Evolutionary conservation across 2,329 filamentous ascomycete genomes (phyloP), one percentile per base, ranked within the genome.

Genomic region (Fragosphaeria purpurea): DNA sequence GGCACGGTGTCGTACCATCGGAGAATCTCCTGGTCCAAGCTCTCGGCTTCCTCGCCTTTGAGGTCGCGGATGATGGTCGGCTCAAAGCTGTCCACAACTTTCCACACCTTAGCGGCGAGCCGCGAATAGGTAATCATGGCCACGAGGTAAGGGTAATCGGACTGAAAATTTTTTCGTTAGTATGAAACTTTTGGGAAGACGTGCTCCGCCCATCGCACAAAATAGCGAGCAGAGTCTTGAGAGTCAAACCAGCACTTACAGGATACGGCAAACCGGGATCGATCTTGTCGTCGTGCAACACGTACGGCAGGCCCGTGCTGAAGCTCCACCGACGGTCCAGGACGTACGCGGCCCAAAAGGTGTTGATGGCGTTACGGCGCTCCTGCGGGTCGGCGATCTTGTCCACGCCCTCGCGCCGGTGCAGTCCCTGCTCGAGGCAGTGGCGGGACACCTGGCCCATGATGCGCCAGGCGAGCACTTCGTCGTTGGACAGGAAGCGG

Each of bases 31-130:
- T 83, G 83, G 61, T 96, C 90, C 6, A 96, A 74, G 46, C 81
- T 82, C 33, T 85, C 83, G 52, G 95, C 86, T 55, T 91, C 85
- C 53, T 86, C 82, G 35, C 80, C 78, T 54, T 82, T 82, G 48
- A 86, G 72, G 40, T 85, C 82, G 38, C 77, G 74, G 1, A 79
- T 73, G n/a, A 79, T 70, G 41, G 74, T 66, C 0, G 73, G 72
- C 31, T 85, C 82, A 43, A 81, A 82, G 45, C 83, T 80, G 38
- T 86, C 79, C 9, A 93, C 83, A 4, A 88, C 83, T 49, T 79
- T 80, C 88, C 89, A 96, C 8, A 96, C 86, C 63, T 87, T 90
- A 51, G 88, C 89, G 33, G 83, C 85, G 40, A 96, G 82, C 50
- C 81, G 80, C 43, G 86, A 88, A 63, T 94, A 95, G 1, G 79